A percentile compares a stretch with the other conserved stretches of the same genome.
Evolutionary conservation across 2,329 filamentous ascomycete species (phyloP).

Genomic region (Neodidymelliopsis sp.): DNA sequence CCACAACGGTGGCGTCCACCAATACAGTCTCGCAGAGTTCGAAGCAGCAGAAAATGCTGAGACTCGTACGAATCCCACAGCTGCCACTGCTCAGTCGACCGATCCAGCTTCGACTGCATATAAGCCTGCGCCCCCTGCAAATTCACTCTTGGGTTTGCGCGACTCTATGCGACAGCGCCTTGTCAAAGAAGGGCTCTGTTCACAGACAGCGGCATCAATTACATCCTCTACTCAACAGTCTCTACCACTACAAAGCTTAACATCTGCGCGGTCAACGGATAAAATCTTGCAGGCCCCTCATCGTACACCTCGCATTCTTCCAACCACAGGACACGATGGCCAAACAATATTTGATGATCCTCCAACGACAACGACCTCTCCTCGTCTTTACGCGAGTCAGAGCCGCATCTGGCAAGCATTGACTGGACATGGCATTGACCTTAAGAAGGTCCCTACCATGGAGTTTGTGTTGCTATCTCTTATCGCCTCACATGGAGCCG

Average conservation of each 20-base stretch:
- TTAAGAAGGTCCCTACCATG: constrained; percentile 59
- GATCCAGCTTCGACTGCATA: neutral
- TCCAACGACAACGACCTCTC: constrained; percentile 25
- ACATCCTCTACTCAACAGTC: neutral
- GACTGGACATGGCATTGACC: constrained; percentile 66
- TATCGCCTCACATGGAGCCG: constrained; percentile 62
- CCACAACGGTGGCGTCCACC: constrained; percentile 48
- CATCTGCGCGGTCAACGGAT: too few species aligned
- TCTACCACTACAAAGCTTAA: neutral
- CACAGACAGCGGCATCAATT: neutral
- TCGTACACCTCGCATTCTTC: constrained; percentile 24
- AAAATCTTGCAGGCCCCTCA: neutral
- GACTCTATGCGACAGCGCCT: constrained; percentile 32
- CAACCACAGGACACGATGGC: constrained; percentile 5
- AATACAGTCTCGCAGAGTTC: constrained; percentile 41
- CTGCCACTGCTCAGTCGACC: neutral
- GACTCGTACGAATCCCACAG: constrained; percentile 1
- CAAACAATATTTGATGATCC: constrained; percentile 39
- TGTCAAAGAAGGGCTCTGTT: constrained; percentile 11
- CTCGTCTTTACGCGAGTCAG: constrained; percentile 56
- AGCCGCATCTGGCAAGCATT: constrained; percentile 67
- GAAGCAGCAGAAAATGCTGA: constrained; percentile 38
- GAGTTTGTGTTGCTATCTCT: constrained; percentile 66
- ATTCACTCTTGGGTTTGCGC: constrained; percentile 23
- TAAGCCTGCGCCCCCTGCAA: constrained; percentile 16